Percentiles rank a stretch among this genome's conserved stretches.
phyloP scores from a whole-genome alignment of 192 early-diverging fungal genomes.

The Thoreauomyces humboldtii region DNA sequence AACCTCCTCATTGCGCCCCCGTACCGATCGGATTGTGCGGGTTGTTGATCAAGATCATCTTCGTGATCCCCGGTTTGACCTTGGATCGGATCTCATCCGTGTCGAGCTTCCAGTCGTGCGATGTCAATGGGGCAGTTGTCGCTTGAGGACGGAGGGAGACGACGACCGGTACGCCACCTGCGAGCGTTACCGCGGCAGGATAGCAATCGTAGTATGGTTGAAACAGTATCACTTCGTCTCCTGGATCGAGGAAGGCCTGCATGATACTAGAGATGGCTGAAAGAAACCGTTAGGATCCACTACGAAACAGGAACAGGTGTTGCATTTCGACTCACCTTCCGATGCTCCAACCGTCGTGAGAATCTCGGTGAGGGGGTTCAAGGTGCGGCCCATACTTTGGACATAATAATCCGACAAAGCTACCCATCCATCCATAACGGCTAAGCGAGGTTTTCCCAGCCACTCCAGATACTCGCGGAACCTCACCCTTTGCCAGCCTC shows the following conservation, averaged over 20 bases:
- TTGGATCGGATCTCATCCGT: constrained; percentile 72
- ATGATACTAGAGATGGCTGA: constrained; percentile 76
- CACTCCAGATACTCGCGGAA: neutral
- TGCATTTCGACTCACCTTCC: constrained; percentile 64
- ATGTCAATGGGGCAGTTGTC: constrained; percentile 54
- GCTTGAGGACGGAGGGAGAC: constrained; percentile 68
- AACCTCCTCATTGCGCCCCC: neutral
- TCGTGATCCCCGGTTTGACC: constrained; percentile 67
- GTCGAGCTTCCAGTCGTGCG: constrained; percentile 86
- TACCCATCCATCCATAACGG: neutral
- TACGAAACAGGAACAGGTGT: too few relatives aligned
- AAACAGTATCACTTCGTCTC: constrained; percentile 88
- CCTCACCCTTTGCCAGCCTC: constrained; percentile 36
- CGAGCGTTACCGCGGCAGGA: constrained; percentile 68
- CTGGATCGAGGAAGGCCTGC: constrained; percentile 66
- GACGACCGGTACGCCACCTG: constrained; percentile 82
- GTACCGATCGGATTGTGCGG: constrained; percentile 86
- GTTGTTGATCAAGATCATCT: constrained; percentile 91
- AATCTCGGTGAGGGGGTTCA: constrained; percentile 80
- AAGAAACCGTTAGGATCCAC: too few relatives aligned
- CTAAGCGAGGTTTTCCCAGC: too few relatives aligned
- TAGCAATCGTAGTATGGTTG: constrained; percentile 97
- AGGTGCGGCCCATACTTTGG: constrained; percentile 58
- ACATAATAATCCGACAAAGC: constrained; percentile 78
- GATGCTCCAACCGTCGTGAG: constrained; percentile 88